phyloP scores from a whole-genome alignment of 352 stramenopile genomes.

The Bremia lactucae region DNA sequence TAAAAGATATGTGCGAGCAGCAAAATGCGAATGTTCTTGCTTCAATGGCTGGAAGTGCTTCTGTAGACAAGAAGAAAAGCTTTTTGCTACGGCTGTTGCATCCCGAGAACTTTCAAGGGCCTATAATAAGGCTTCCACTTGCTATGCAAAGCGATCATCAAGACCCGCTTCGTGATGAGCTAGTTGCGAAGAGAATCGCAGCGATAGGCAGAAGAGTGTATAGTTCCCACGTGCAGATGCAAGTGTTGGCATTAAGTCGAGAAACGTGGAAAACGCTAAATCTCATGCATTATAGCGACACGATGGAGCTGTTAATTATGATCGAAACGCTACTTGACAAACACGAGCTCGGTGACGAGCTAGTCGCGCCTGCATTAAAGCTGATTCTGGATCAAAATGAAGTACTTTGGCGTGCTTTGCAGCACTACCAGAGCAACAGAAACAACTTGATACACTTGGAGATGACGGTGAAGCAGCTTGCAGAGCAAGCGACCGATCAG shows the following conservation, averaged over 20 bases:
- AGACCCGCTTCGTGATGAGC: slow-evolving; percentile 22
- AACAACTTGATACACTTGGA: slow-evolving; percentile 37
- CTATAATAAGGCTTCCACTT: not conserved
- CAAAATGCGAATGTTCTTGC: slow-evolving; percentile 23
- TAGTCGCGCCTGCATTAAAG: slow-evolving; percentile 32
- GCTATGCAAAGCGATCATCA: slow-evolving; percentile 6
- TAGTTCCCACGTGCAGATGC: slow-evolving; percentile 41
- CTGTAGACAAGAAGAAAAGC: slow-evolving; percentile 36
- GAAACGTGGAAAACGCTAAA: not conserved
- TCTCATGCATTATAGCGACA: slow-evolving; percentile 13
- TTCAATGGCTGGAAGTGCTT: slow-evolving; percentile 18
- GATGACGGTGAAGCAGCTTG: slow-evolving; percentile 39
- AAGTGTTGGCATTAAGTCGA: slow-evolving; percentile 31
- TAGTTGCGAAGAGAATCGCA: slow-evolving; percentile 44
- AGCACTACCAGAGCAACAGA: slow-evolving; percentile 36
- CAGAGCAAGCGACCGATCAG: slow-evolving; percentile 17
- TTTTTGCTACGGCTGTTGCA: slow-evolving; percentile 19
- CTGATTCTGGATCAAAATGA: slow-evolving; percentile 40
- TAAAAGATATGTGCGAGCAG: slow-evolving; percentile 36
- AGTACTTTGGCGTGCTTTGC: slow-evolving; percentile 40
- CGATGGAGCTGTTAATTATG: slow-evolving; percentile 38
- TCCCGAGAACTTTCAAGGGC: not conserved
- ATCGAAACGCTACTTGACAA: slow-evolving; percentile 49
- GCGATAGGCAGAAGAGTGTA: slow-evolving; percentile 43
- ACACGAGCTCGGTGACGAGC: slow-evolving; percentile 46